A percentile compares a stretch with the other conserved stretches of the same genome.
Conservation (phyloP, 202 grass and related monocot species). For the Setaria italica region DNA sequence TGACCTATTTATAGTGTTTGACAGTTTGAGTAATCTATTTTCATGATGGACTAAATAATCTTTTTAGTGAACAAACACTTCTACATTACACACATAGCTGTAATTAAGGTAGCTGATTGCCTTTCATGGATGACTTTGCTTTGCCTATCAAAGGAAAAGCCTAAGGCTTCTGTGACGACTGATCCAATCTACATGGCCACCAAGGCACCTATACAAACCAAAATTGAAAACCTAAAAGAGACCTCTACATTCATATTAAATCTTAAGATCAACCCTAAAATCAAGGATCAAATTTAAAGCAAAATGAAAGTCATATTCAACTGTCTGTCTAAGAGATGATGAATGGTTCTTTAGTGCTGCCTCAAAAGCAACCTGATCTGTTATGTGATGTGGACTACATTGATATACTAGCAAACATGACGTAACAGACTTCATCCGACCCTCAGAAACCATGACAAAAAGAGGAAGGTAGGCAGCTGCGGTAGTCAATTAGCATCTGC, state of each 20-base stretch:
- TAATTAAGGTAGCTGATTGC: neutral
- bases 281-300: neutral
- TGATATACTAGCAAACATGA: conserved; percentile 6
- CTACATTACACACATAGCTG: neutral
- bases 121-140: conserved; percentile 17
- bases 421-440: neutral
- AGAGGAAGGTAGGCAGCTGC: conserved; percentile 11
- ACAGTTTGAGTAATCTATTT: neutral
- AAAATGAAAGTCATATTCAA: neutral
- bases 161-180: neutral
- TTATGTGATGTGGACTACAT: neutral
- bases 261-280: neutral
- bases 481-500: conserved; percentile 33
- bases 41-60: neutral
- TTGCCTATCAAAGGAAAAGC: neutral
- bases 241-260: neutral
- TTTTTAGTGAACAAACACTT: neutral
- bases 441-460: neutral
- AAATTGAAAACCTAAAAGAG: neutral
- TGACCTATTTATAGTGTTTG: neutral
- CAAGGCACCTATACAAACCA: neutral
- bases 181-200: neutral
- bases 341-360: neutral
- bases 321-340: neutral
- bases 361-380: neutral